These are phyloP conservation scores for Leishmania martiniquensis DNA, from an alignment of 208 protist species.

Conservation along the genomic window DNA sequence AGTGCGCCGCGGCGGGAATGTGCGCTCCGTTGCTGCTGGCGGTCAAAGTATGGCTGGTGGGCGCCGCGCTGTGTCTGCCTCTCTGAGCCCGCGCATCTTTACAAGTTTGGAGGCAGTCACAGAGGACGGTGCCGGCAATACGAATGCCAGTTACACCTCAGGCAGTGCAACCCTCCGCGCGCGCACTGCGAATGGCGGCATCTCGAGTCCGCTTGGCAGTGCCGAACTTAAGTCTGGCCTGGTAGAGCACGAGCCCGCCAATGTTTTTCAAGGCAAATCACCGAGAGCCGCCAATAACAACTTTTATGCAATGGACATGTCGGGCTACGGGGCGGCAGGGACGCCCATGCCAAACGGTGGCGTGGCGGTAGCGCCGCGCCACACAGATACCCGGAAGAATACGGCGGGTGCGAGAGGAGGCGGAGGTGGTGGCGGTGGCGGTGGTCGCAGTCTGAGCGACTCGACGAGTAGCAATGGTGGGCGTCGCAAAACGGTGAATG, in stretches of 20 bases:
- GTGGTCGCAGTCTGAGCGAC: constrained; percentile 21
- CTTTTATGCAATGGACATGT: constrained; percentile 23
- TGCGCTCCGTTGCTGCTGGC: constrained; percentile 16
- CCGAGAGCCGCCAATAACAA: background rate
- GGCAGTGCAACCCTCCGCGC: constrained; percentile 10
- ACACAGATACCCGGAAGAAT: background rate
- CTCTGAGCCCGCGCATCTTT: constrained; percentile 15
- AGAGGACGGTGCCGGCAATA: background rate
- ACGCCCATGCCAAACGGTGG: background rate
- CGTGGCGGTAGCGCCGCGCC: no score
- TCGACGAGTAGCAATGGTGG: background rate
- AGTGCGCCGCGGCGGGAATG: constrained; percentile 19
- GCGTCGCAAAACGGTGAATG: background rate
- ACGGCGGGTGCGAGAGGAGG: background rate
- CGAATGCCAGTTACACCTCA: constrained; percentile 3
- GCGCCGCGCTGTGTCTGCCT: constrained; percentile 17
- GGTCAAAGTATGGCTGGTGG: constrained; percentile 8
- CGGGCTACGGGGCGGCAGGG: background rate
- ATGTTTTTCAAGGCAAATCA: constrained; percentile 20
- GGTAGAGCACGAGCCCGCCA: constrained; percentile 27
- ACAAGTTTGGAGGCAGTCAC: constrained; percentile 29
- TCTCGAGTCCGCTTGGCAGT: constrained; percentile 14
- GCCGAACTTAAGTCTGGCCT: background rate
- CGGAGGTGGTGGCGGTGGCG: constrained; percentile 30
- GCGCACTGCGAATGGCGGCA: constrained; percentile 18